Evolutionary conservation across 2,329 filamentous ascomycete species (phyloP).

Genomic region (Alternaria sp.): DNA sequence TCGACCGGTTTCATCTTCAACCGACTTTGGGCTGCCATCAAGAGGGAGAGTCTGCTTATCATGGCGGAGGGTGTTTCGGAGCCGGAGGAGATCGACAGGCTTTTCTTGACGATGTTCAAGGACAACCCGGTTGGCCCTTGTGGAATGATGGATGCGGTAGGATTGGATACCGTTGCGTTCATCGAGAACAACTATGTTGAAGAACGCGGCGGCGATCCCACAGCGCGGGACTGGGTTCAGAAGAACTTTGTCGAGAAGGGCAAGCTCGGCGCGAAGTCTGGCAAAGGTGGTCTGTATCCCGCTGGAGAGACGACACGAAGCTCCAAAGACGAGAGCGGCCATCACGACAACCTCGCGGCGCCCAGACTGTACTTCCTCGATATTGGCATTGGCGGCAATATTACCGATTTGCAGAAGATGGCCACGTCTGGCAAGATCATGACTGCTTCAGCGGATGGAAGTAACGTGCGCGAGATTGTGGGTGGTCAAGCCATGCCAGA

Average conservation of each 20-base stretch:
- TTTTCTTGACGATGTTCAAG: constrained; percentile 54
- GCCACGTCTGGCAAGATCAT: constrained; percentile 12
- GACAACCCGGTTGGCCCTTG: constrained; percentile 44
- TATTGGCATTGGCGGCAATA: constrained; percentile 11
- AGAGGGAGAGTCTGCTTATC: constrained; percentile 59
- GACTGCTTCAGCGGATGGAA: constrained; percentile 9
- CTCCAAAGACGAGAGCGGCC: constrained; percentile 19
- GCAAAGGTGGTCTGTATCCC: constrained; percentile 22
- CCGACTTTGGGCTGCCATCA: constrained; percentile 63
- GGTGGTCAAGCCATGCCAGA: constrained; percentile 32
- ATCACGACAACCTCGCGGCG: constrained; percentile 8
- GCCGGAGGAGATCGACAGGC: constrained; percentile 57
- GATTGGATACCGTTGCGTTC: constrained; percentile 60
- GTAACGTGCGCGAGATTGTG: constrained; percentile 9
- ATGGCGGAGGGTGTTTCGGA: constrained; percentile 58
- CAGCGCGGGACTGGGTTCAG: constrained; percentile 55
- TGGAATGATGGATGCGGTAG: constrained; percentile 57
- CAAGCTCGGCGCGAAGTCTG: constrained; percentile 54
- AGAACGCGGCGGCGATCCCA: constrained; percentile 53
- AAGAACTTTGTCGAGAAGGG: constrained; percentile 55
- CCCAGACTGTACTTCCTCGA: constrained; percentile 11
- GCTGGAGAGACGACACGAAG: constrained; percentile 46
- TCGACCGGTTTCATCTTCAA: constrained; percentile 64
- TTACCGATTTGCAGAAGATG: not conserved
- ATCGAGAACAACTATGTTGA: constrained; percentile 62